These are phyloP conservation scores for Scytalidium lignicola DNA, from an alignment of 2,329 filamentous ascomycete genomes.

Conservation along the genomic window DNA sequence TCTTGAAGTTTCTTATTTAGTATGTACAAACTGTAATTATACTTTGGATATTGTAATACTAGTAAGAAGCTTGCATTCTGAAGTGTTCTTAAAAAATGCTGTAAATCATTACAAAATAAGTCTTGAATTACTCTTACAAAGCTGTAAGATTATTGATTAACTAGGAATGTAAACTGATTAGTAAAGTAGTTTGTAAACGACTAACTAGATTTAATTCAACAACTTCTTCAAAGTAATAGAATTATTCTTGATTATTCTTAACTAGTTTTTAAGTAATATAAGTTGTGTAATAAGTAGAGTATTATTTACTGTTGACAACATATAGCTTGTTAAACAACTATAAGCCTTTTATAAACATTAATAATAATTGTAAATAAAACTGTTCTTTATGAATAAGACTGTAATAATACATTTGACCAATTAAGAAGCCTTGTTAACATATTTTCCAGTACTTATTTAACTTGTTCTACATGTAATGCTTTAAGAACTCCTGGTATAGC, in stretches of 20 bases:
- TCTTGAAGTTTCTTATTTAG: too few relatives aligned
- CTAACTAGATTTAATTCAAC: not conserved
- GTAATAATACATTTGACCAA: too few relatives aligned
- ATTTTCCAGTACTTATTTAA: not conserved
- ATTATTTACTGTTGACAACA: not conserved
- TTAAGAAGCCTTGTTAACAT: too few relatives aligned
- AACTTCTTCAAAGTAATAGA: too few relatives aligned
- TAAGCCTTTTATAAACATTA: too few relatives aligned
- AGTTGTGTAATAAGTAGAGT: conserved; percentile 2
- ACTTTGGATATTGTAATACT: not conserved
- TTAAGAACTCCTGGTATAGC: conserved; percentile 6
- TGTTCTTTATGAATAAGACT: too few relatives aligned
- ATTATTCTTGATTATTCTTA: too few relatives aligned
- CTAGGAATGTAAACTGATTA: too few relatives aligned
- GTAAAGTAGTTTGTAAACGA: conserved; percentile 2
- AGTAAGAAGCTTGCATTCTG: not conserved
- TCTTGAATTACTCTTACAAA: not conserved
- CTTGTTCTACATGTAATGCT: conserved; percentile 3
- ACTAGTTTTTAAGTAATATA: conserved; percentile 5
- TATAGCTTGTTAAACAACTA: conserved; percentile 5
- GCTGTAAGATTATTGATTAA: not conserved
- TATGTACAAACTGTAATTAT: conserved; percentile 2
- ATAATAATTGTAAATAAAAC: too few relatives aligned
- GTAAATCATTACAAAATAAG: conserved; percentile 1
- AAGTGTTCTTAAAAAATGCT: not conserved